Evolutionary conservation across 176 grass and related monocot species (phyloP).

Genomic region (Lolium perenne): DNA sequence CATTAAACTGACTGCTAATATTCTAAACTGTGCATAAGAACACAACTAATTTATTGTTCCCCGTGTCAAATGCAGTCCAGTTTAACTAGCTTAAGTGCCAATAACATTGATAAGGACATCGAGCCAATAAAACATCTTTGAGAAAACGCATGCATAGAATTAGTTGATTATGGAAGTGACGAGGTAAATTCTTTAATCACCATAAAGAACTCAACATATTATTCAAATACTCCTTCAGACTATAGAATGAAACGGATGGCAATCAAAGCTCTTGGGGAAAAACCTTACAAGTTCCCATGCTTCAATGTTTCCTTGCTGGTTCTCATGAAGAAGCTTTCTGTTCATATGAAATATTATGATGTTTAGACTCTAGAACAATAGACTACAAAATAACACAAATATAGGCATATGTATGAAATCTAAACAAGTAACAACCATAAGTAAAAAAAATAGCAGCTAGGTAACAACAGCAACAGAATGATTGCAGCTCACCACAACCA

Average conservation of each 20-base stretch:
- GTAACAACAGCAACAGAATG: too few relatives aligned
- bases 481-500: too few relatives aligned
- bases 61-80: neutral
- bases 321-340: slow-evolving; percentile 61
- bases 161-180: too few relatives aligned
- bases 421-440: neutral
- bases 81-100: neutral
- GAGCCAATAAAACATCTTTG: too few relatives aligned
- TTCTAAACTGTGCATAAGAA: neutral
- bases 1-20: neutral
- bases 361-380: neutral
- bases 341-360: slow-evolving; percentile 33
- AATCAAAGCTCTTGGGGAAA: slow-evolving; percentile 29
- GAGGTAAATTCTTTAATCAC: too few relatives aligned
- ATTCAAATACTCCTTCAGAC: neutral
- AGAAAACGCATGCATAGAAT: too few relatives aligned
- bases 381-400: slow-evolving; percentile 4
- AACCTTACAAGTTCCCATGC: slow-evolving; percentile 78
- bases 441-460: too few relatives aligned
- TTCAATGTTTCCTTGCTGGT: slow-evolving; percentile 53
- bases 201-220: too few relatives aligned
- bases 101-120: too few relatives aligned
- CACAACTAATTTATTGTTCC: neutral
- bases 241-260: too few relatives aligned
- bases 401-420: neutral